Evolutionary conservation across 805 yeast genomes (phyloP), one percentile per base, ranked within the genome.

Genomic region (Alloascoidea africana): DNA sequence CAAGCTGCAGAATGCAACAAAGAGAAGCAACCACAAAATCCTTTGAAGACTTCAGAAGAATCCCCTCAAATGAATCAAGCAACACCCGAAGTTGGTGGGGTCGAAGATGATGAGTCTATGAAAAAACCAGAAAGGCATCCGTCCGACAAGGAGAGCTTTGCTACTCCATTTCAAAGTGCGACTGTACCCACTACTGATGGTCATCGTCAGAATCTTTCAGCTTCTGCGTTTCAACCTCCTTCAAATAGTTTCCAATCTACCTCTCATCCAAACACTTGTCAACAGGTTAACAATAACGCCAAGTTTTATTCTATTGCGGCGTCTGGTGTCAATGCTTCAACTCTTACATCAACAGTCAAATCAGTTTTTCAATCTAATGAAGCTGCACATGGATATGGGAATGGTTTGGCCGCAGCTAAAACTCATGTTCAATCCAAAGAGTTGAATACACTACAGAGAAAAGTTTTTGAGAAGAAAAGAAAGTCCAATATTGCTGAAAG

Each of bases 371-470:
- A 6, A 6, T 6, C 32, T 6, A n/a, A n/a, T n/a, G n/a, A n/a
- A n/a, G 27, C 27, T 14, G 36, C 6, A 5, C 8, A 13, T 6
- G 8, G 8, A 14, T 6, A 13, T 34, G 70, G 70, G 8, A 76
- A 75, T 49, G 82, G 83, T 0, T 52, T 74, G 27, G 80, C 76
- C 0, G 78, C 83, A 3, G 60, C 69, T 16, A 65, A 66, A 23
- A 68, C 81, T 2, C 68, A 68, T 38, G 76, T 72, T 15, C 65
- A 70, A 13, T 68, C 74, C 14, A 66, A 68, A 47, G 62, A 68
- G 48, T 50, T 70, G 43, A 67, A 65, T 43, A 62, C 64, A 39
- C 56, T 69, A 44, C 66, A 67, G 41, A 55, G 68, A 40, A 58
- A 73, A 46, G 58, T 67, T 5, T 44, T 47, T 17, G 45, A 43